phyloP scores from a whole-genome alignment of 371 early-diverging fungal species.

The Phascolomyces articulosus region DNA sequence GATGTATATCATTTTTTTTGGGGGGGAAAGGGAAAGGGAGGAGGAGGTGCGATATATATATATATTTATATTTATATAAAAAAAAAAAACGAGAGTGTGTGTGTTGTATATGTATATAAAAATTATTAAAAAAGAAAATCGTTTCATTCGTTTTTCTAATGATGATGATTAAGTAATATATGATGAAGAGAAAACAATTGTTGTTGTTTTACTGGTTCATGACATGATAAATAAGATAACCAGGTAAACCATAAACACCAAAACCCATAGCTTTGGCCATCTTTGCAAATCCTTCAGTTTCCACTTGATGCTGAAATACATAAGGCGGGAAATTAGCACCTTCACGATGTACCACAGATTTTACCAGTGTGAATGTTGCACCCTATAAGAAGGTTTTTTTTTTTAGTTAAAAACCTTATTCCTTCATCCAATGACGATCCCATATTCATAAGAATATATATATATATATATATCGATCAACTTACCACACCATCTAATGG shows the following conservation, averaged over 20 bases:
- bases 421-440: not conserved
- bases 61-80: too few species aligned
- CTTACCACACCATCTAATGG: constrained; percentile 44
- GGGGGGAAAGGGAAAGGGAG: not conserved
- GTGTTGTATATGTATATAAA: not conserved
- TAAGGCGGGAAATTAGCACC: constrained; percentile 59
- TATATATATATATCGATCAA: not conserved
- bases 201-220: constrained; percentile 22
- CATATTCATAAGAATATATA: not conserved
- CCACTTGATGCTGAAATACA: constrained; percentile 54
- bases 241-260: constrained; percentile 63
- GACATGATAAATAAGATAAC: constrained; percentile 55
- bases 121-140: not conserved
- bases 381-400: constrained; percentile 25
- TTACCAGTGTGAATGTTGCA: constrained; percentile 57
- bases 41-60: too few species aligned
- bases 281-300: constrained; percentile 82
- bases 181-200: not conserved
- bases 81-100: too few species aligned
- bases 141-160: too few species aligned
- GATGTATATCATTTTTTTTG: too few species aligned
- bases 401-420: too few species aligned
- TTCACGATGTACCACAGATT: constrained; percentile 68
- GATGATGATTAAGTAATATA: too few species aligned
- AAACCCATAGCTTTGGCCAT: constrained; percentile 71